Evolutionary conservation across 1,284 basidiomycete genomes (phyloP).

Genomic region (Uromyces viciae-fabae): DNA sequence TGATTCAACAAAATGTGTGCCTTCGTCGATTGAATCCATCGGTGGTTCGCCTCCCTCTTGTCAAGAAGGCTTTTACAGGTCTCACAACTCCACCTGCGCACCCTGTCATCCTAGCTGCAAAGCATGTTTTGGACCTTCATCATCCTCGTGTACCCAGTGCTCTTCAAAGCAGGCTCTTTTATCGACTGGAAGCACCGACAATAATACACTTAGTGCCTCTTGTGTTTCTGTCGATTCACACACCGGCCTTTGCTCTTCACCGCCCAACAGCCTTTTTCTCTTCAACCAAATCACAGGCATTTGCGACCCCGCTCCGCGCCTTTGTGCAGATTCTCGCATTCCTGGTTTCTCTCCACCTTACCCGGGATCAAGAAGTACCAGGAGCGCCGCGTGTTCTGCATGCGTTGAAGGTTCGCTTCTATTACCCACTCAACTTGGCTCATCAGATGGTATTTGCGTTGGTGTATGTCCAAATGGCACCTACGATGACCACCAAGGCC

Average conservation of each 20-base stretch:
- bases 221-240: slow-evolving; percentile 25
- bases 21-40: neutral
- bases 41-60: slow-evolving; percentile 24
- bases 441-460: neutral
- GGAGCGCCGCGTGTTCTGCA: slow-evolving; percentile 13
- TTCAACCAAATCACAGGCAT: slow-evolving; percentile 29
- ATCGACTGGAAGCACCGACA: slow-evolving; percentile 2
- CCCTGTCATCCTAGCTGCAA: slow-evolving; percentile 15
- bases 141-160: slow-evolving; percentile 20
- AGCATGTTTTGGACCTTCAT: slow-evolving; percentile 31
- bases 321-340: slow-evolving; percentile 19
- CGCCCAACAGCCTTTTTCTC: slow-evolving; percentile 11
- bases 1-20: slow-evolving; percentile 16
- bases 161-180: slow-evolving; percentile 3
- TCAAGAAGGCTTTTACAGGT: slow-evolving; percentile 20
- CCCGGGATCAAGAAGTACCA: neutral
- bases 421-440: slow-evolving; percentile 6
- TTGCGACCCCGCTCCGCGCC: slow-evolving; percentile 32
- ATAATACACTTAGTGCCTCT: slow-evolving; percentile 11
- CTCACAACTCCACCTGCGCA: slow-evolving; percentile 18
- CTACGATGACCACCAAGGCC: slow-evolving; percentile 14
- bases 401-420: slow-evolving; percentile 25
- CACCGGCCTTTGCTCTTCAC: slow-evolving; percentile 27
- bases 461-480: slow-evolving; percentile 26
- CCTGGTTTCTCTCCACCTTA: slow-evolving; percentile 30